Percentiles rank a stretch among this genome's conserved stretches.
These are phyloP conservation scores for Shiraia sp. DNA, from an alignment of 2,329 filamentous ascomycete species.

Conservation along the genomic window DNA sequence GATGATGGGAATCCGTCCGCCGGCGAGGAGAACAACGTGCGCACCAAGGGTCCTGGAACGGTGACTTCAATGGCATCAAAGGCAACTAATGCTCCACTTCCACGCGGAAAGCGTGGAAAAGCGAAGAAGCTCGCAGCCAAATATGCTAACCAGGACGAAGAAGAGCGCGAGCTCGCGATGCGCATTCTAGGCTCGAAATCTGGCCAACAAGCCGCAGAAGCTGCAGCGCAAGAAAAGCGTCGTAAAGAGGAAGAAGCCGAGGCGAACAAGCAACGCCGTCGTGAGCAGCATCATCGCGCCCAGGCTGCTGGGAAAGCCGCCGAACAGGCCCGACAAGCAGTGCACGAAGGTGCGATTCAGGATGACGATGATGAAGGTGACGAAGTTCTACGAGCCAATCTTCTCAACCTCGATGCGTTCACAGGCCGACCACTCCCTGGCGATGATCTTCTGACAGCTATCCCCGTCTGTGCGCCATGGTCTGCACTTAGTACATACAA, in stretches of 20 bases:
- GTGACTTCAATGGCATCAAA: conserved; percentile 35
- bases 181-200: conserved; percentile 80
- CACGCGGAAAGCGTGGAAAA: conserved; percentile 78
- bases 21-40: conserved; percentile 18
- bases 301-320: conserved; percentile 76
- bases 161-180: conserved; percentile 83
- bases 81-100: conserved; percentile 34
- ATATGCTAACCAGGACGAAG: conserved; percentile 93
- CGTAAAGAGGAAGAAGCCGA: conserved; percentile 72
- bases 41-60: conserved; percentile 27
- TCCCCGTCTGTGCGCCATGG: conserved; percentile 68
- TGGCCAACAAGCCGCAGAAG: conserved; percentile 68
- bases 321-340: conserved; percentile 66
- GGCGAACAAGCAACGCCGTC: conserved; percentile 73
- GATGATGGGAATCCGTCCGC: conserved; percentile 39
- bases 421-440: conserved; percentile 77
- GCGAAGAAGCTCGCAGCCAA: conserved; percentile 86
- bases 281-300: conserved; percentile 77
- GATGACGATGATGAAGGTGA: conserved; percentile 61
- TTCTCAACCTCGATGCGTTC: conserved; percentile 64
- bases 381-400: conserved; percentile 51
- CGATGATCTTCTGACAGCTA: conserved; percentile 75
- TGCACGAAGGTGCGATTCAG: conserved; percentile 28
- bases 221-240: conserved; percentile 63
- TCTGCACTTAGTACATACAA: conserved; percentile 71